Percentiles rank a stretch among this genome's conserved stretches.
phyloP scores from a whole-genome alignment of 2,329 filamentous ascomycete species.

The Fusarium camptoceras region DNA sequence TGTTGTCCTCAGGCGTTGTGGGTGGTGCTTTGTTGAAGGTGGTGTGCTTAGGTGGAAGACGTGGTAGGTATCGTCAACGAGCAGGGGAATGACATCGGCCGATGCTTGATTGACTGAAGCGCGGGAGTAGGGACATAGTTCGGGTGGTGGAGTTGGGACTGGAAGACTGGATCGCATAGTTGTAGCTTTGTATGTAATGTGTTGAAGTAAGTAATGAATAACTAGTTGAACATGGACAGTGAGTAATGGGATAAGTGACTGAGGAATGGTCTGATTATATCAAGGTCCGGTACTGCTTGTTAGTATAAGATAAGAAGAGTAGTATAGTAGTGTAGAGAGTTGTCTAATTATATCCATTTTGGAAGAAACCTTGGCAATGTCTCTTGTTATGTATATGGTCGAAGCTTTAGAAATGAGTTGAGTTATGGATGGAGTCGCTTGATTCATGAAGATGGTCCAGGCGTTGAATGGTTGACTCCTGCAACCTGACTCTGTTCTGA shows the following conservation, averaged over 20 bases:
- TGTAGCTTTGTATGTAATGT: not conserved
- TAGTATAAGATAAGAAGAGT: conserved; percentile 1
- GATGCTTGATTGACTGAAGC: conserved; percentile 47
- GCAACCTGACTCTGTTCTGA: not conserved
- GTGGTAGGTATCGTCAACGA: conserved; percentile 53
- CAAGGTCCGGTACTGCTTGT: conserved; percentile 12
- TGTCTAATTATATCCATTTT: conserved; percentile 30
- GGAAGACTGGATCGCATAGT: conserved; percentile 37
- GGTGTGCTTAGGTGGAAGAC: conserved; percentile 52
- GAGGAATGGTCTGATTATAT: conserved; percentile 6
- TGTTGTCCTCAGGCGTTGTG: conserved; percentile 48
- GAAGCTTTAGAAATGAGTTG: conserved; percentile 4
- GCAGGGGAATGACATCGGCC: conserved; percentile 52
- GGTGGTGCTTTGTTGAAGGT: conserved; percentile 50
- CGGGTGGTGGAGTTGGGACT: conserved; percentile 44
- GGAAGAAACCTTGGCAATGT: not conserved
- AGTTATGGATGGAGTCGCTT: not conserved
- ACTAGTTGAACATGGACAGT: not conserved
- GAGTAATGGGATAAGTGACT: not conserved
- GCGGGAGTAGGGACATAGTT: conserved; percentile 45
- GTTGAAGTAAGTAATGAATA: not conserved
- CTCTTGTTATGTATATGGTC: conserved; percentile 6
- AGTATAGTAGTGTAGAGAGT: not conserved
- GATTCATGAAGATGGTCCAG: conserved; percentile 6
- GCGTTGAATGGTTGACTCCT: conserved; percentile 1